A percentile compares a stretch with the other conserved stretches of the same genome.
phyloP scores from a whole-genome alignment of 306 rosid species.

The Citrullus amarus region DNA sequence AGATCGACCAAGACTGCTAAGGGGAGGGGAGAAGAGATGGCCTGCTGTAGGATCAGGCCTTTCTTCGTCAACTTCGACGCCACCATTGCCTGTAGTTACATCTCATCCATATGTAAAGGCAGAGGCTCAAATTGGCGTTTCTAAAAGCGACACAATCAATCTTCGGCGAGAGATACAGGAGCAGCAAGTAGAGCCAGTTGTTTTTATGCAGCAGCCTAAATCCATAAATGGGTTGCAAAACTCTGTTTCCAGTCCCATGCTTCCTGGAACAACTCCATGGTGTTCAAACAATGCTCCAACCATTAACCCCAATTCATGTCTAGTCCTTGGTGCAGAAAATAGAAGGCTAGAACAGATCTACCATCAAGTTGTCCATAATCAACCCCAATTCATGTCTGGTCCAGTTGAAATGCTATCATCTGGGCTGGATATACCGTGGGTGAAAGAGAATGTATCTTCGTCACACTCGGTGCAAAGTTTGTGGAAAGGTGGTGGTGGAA shows the following conservation, averaged over 20 bases:
- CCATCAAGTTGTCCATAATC: constrained; percentile 55
- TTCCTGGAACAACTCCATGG: constrained; percentile 85
- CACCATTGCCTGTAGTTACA: constrained; percentile 28
- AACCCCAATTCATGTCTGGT: constrained; percentile 33
- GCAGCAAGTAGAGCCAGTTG: constrained; percentile 22
- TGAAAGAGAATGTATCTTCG: constrained; percentile 39
- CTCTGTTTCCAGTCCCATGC: constrained; percentile 51
- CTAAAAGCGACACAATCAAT: constrained; percentile 43
- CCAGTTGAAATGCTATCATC: constrained; percentile 40
- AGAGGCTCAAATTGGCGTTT: constrained; percentile 48
- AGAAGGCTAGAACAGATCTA: constrained; percentile 57
- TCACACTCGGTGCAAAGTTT: constrained; percentile 23
- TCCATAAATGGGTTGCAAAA: constrained; percentile 48
- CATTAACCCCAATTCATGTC: no score
- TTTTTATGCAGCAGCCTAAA: constrained; percentile 80
- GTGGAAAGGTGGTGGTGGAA: constrained; percentile 45
- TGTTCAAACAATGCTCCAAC: constrained; percentile 45
- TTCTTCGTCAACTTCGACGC: constrained; percentile 38
- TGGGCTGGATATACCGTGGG: constrained; percentile 44
- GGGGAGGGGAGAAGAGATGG: constrained; percentile 84
- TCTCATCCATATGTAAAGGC: constrained; percentile 16
- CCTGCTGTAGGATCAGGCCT: constrained; percentile 45
- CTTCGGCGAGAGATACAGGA: constrained; percentile 50
- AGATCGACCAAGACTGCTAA: constrained; percentile 51
- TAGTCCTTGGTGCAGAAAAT: constrained; percentile 38